These are phyloP conservation scores for Aspergillus carlsbadensis DNA, from an alignment of 495 filamentous ascomycete genomes.

Conservation along the genomic window DNA sequence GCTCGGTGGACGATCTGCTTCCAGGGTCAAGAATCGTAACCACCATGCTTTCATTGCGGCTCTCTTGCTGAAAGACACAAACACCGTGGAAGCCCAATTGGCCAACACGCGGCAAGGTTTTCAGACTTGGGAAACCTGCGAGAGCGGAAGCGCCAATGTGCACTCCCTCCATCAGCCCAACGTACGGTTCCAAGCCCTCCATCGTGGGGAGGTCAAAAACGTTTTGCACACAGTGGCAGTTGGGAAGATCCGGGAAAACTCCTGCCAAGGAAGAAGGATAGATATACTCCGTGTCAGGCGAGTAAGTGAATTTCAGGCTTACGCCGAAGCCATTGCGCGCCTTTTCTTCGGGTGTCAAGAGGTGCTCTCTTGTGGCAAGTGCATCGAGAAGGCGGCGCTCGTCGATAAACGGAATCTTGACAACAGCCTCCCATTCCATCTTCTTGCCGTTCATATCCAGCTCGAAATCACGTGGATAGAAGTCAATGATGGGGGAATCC, in stretches of 20 bases:
- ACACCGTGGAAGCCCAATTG: slow-evolving; percentile 86
- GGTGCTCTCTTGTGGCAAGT: slow-evolving; percentile 77
- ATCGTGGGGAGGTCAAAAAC: slow-evolving; percentile 91
- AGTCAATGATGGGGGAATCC: slow-evolving; percentile 95
- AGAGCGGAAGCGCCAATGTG: slow-evolving; percentile 77
- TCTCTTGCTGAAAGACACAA: slow-evolving; percentile 95
- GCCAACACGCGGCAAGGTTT: slow-evolving; percentile 76
- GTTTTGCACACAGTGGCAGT: slow-evolving; percentile 91
- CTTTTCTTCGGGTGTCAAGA: slow-evolving; percentile 73
- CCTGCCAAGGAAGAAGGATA: slow-evolving; percentile 87
- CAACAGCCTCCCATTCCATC: slow-evolving; percentile 99
- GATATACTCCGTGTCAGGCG: slow-evolving; percentile 67
- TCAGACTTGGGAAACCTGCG: slow-evolving; percentile 89
- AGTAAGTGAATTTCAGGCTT: slow-evolving; percentile 88
- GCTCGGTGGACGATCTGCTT: slow-evolving; percentile 62
- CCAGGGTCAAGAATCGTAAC: slow-evolving; percentile 78
- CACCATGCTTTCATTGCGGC: slow-evolving; percentile 95
- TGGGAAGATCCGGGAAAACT: slow-evolving; percentile 84
- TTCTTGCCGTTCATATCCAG: slow-evolving; percentile 99
- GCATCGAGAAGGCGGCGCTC: slow-evolving; percentile 79
- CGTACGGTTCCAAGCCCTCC: slow-evolving; percentile 82
- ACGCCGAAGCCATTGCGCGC: slow-evolving; percentile 87
- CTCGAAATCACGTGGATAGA: slow-evolving; percentile 97
- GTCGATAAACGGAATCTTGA: slow-evolving; percentile 99
- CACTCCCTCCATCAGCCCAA: slow-evolving; percentile 84